Conservation (phyloP, 2,329 filamentous ascomycete genomes). For the Dothideomycetes sp. region DNA sequence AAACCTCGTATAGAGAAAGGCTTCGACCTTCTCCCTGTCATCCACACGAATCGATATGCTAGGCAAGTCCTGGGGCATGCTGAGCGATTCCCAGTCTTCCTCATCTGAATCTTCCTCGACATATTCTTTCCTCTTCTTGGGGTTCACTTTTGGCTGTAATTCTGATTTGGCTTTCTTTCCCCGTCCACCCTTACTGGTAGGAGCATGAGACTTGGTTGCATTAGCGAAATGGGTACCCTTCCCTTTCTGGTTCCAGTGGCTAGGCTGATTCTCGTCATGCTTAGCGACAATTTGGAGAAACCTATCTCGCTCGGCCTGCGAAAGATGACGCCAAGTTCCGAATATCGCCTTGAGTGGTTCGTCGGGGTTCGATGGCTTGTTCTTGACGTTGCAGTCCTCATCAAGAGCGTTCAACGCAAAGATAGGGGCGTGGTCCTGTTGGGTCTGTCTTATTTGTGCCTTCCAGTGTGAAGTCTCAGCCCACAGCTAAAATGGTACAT, state of each 20-base stretch:
- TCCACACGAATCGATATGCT: slow-evolving; percentile 9
- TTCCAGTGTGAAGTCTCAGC: background rate
- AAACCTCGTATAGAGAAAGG: slow-evolving; percentile 52
- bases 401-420: background rate
- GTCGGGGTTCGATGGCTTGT: background rate
- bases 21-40: slow-evolving; percentile 25
- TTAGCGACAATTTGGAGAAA: too few species aligned
- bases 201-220: too few species aligned
- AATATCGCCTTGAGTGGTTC: too few species aligned
- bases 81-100: background rate
- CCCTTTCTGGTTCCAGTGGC: too few species aligned
- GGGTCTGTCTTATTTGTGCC: background rate
- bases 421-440: background rate
- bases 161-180: too few species aligned
- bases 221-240: too few species aligned
- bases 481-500: background rate
- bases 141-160: too few species aligned
- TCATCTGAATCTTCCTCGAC: slow-evolving; percentile 3
- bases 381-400: background rate
- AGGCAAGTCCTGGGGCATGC: background rate
- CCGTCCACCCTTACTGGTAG: too few species aligned
- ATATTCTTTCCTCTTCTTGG: background rate
- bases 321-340: too few species aligned
- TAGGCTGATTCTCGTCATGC: too few species aligned
- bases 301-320: too few species aligned